Percentiles rank a stretch among this genome's conserved stretches.
Conservation (phyloP, 306 rosid genomes). For the Coriaria nepalensis region DNA sequence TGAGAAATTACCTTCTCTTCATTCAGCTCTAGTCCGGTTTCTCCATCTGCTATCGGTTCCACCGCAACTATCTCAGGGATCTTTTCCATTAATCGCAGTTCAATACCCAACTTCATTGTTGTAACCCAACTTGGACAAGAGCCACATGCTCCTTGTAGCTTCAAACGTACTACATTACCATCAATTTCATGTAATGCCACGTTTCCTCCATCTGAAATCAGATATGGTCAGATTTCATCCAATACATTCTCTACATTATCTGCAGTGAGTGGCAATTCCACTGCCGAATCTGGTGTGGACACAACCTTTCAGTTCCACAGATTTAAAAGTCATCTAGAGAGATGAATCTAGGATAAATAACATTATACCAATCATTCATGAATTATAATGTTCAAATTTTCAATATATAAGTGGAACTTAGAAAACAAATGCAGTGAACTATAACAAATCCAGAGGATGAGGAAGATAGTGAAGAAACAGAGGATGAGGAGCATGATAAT, state of each 20-base stretch:
- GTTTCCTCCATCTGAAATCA: slow-evolving; percentile 80
- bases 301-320: slow-evolving; percentile 25
- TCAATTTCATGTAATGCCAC: slow-evolving; percentile 87
- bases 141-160: slow-evolving; percentile 97
- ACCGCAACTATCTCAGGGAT: slow-evolving; percentile 90
- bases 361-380: not conserved
- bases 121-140: slow-evolving; percentile 88
- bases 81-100: slow-evolving; percentile 85
- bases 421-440: too few species aligned
- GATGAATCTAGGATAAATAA: not conserved
- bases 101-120: slow-evolving; percentile 96
- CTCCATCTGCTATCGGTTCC: slow-evolving; percentile 71
- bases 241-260: slow-evolving; percentile 65
- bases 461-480: slow-evolving; percentile 97
- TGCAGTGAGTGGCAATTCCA: slow-evolving; percentile 75
- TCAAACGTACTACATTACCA: slow-evolving; percentile 80
- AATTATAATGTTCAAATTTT: too few species aligned
- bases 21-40: slow-evolving; percentile 78
- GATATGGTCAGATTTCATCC: slow-evolving; percentile 82
- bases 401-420: too few species aligned
- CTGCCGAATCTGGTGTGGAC: slow-evolving; percentile 60
- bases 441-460: slow-evolving; percentile 23
- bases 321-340: not conserved
- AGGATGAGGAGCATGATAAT: slow-evolving; percentile 73
- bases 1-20: slow-evolving; percentile 56